Percentiles rank a stretch among this genome's conserved stretches.
phyloP scores from a whole-genome alignment of 1,284 basidiomycete species.

The Irpex rosettiformis region DNA sequence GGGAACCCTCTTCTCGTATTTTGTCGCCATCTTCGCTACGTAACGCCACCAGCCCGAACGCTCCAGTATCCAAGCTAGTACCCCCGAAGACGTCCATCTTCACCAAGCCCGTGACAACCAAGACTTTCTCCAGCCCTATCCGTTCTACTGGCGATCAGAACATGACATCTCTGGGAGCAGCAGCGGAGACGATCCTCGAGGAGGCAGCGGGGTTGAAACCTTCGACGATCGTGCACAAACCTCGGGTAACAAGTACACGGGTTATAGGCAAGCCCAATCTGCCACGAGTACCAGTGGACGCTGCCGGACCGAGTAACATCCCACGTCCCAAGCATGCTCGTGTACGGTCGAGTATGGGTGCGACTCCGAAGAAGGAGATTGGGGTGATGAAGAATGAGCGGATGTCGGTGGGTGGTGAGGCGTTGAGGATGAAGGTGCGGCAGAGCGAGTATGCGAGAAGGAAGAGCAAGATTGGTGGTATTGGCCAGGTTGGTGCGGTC shows the following conservation, averaged over 20 bases:
- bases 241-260: slow-evolving; percentile 72
- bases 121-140: background rate
- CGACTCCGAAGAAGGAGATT: slow-evolving; percentile 42
- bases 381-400: slow-evolving; percentile 36
- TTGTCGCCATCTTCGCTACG: slow-evolving; percentile 29
- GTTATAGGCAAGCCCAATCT: slow-evolving; percentile 73
- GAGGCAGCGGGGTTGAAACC: slow-evolving; percentile 25
- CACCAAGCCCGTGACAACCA: slow-evolving; percentile 39
- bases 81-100: slow-evolving; percentile 42
- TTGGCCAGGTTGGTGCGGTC: background rate
- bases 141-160: background rate
- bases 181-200: slow-evolving; percentile 26
- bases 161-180: slow-evolving; percentile 28
- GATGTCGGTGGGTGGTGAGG: slow-evolving; percentile 30
- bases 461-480: slow-evolving; percentile 19
- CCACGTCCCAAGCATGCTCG: slow-evolving; percentile 16
- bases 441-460: slow-evolving; percentile 58
- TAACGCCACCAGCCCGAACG: slow-evolving; percentile 38
- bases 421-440: slow-evolving; percentile 61
- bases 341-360: slow-evolving; percentile 54
- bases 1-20: slow-evolving; percentile 11
- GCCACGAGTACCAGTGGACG: slow-evolving; percentile 51
- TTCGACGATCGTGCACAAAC: slow-evolving; percentile 48
- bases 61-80: slow-evolving; percentile 30
- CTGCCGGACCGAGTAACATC: slow-evolving; percentile 20